Evolutionary conservation across 106 monocot genomes (phyloP).

Genomic region (Apostasia ramifera): DNA sequence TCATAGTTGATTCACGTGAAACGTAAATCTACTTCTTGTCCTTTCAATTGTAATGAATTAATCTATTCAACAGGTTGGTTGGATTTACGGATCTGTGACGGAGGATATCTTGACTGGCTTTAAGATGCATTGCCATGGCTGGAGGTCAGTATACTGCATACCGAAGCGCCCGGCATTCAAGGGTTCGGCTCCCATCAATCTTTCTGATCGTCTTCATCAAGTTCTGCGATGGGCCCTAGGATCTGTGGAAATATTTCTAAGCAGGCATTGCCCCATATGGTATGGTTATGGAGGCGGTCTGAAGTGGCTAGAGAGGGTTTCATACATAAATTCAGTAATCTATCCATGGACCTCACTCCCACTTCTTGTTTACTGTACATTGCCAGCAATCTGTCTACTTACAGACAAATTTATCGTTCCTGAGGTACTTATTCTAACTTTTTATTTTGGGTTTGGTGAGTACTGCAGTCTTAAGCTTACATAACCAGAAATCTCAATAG

Average conservation of each 20-base stretch:
- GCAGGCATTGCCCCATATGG: constrained; percentile 84
- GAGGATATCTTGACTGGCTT: constrained; percentile 85
- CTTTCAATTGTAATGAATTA: background rate
- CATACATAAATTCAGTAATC: constrained; percentile 77
- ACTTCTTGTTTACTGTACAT: constrained; percentile 61
- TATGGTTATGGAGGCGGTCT: constrained; percentile 76
- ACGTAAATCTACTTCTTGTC: background rate
- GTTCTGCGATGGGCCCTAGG: constrained; percentile 85
- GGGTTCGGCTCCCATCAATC: constrained; percentile 84
- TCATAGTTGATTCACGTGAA: background rate
- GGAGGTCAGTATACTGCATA: constrained; percentile 86
- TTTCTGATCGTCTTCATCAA: constrained; percentile 78
- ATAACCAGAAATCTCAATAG: too few relatives aligned
- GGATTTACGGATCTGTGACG: constrained; percentile 66
- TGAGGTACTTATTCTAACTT: constrained; percentile 32
- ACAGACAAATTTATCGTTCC: constrained; percentile 66
- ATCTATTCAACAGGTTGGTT: constrained; percentile 54
- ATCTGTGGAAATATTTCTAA: constrained; percentile 78
- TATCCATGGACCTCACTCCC: constrained; percentile 83
- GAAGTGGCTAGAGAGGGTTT: constrained; percentile 62
- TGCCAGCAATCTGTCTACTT: constrained; percentile 74
- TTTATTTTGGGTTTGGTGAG: background rate
- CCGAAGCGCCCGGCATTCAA: constrained; percentile 74
- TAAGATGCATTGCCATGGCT: constrained; percentile 90
- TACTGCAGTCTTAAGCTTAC: too few relatives aligned